These are phyloP conservation scores for Trichoderma atroviride DNA, from an alignment of 2,329 filamentous ascomycete species.

Conservation along the genomic window DNA sequence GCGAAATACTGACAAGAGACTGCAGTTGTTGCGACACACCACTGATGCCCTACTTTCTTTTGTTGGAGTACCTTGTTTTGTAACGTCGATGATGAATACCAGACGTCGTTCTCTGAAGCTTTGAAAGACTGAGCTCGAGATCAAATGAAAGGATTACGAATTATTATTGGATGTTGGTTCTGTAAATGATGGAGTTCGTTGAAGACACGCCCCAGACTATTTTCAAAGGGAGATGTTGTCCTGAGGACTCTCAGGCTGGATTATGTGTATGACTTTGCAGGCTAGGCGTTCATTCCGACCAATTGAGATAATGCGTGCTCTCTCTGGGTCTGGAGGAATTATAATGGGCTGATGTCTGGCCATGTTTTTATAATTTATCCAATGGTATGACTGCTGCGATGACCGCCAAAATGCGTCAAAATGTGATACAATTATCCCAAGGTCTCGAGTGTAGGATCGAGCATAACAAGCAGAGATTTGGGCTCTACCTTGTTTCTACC, in stretches of 20 bases:
- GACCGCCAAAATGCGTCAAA: background rate
- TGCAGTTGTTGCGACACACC: constrained; percentile 42
- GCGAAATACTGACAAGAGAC: background rate
- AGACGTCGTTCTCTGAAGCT: constrained; percentile 8
- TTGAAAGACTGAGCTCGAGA: constrained; percentile 4
- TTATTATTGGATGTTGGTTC: constrained; percentile 36
- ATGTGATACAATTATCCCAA: background rate
- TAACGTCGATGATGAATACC: constrained; percentile 7
- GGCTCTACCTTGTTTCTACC: background rate
- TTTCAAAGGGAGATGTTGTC: constrained; percentile 33
- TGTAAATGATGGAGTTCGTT: constrained; percentile 44
- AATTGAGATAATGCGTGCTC: constrained; percentile 43
- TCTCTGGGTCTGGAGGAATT: constrained; percentile 1
- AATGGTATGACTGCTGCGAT: background rate
- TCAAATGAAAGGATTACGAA: constrained; percentile 15
- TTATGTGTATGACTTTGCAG: constrained; percentile 49
- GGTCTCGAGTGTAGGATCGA: background rate
- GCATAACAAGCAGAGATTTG: background rate
- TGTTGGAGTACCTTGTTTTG: constrained; percentile 19
- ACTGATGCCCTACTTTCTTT: constrained; percentile 8
- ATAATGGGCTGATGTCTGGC: constrained; percentile 9
- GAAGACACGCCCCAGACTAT: constrained; percentile 35
- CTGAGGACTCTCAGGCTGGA: constrained; percentile 16
- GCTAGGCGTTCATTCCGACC: constrained; percentile 50
- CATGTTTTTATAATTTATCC: background rate